Conservation (phyloP, 2,329 filamentous ascomycete species). For the Diaporthe destruens region DNA sequence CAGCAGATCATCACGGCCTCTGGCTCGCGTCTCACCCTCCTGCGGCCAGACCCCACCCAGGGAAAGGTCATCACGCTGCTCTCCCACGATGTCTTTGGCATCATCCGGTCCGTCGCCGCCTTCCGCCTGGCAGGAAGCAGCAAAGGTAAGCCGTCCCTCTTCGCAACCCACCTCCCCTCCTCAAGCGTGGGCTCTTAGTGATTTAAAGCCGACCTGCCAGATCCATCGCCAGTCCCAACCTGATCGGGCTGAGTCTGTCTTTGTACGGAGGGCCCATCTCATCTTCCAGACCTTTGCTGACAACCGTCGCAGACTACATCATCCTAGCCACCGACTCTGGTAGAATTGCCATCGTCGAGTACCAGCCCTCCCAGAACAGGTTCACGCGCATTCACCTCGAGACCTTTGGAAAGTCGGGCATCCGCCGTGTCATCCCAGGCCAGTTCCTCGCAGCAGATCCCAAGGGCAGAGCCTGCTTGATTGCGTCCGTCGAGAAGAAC, state of each 20-base stretch:
- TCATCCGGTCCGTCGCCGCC: slow-evolving; percentile 88
- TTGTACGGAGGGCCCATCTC: slow-evolving; percentile 38
- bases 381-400: slow-evolving; percentile 94
- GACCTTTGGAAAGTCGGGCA: slow-evolving; percentile 97
- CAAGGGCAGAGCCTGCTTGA: slow-evolving; percentile 93
- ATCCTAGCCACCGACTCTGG: slow-evolving; percentile 96
- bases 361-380: slow-evolving; percentile 84
- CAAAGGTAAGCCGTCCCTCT: slow-evolving; percentile 80
- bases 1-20: slow-evolving; percentile 97
- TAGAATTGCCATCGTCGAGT: slow-evolving; percentile 93
- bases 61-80: slow-evolving; percentile 88
- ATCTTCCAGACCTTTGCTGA: slow-evolving; percentile 31
- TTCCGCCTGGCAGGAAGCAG: slow-evolving; percentile 93
- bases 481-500: slow-evolving; percentile 97
- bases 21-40: slow-evolving; percentile 88
- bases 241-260: slow-evolving; percentile 42
- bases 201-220: slow-evolving; percentile 73
- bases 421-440: slow-evolving; percentile 92
- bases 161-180: slow-evolving; percentile 43
- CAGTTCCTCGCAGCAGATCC: slow-evolving; percentile 97
- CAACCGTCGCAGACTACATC: slow-evolving; percentile 81
- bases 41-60: slow-evolving; percentile 86
- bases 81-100: slow-evolving; percentile 95
- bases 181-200: slow-evolving; percentile 74
- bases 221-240: slow-evolving; percentile 45